Percentiles rank a stretch among this genome's conserved stretches.
These are phyloP conservation scores for Purpureocillium takamizusanense DNA, from an alignment of 2,329 filamentous ascomycete species.

Conservation along the genomic window DNA sequence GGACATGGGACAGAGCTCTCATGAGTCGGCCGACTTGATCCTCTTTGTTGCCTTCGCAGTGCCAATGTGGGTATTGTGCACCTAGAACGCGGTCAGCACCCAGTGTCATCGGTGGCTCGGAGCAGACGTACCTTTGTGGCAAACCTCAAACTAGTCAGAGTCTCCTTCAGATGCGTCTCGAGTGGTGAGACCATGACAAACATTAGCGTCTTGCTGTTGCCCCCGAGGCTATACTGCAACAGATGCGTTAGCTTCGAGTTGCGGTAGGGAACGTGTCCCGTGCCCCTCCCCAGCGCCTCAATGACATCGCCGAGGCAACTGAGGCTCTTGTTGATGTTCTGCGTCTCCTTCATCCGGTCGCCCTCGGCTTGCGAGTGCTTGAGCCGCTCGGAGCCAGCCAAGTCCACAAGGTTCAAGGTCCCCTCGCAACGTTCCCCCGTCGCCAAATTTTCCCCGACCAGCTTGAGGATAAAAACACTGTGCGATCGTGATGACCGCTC, in stretches of 20 bases:
- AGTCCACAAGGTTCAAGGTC: constrained; percentile 88
- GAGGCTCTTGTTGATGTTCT: constrained; percentile 93
- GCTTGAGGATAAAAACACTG: constrained; percentile 89
- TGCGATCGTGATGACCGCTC: constrained; percentile 90
- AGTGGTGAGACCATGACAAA: constrained; percentile 96
- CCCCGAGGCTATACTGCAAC: constrained; percentile 87
- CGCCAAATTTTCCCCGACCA: constrained; percentile 58
- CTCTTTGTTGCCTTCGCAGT: constrained; percentile 72
- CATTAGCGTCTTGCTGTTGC: constrained; percentile 97
- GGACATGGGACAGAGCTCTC: not conserved
- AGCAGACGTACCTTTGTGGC: constrained; percentile 67
- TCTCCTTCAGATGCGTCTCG: constrained; percentile 85
- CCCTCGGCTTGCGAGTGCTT: constrained; percentile 83
- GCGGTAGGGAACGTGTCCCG: constrained; percentile 80
- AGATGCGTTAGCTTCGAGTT: constrained; percentile 97
- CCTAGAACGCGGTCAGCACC: constrained; percentile 33
- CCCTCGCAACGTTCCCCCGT: constrained; percentile 84
- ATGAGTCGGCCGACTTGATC: constrained; percentile 31
- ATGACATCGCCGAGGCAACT: constrained; percentile 93
- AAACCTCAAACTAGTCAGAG: constrained; percentile 88
- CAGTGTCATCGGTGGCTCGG: not conserved
- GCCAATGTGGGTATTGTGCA: constrained; percentile 86
- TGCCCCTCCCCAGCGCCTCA: constrained; percentile 77
- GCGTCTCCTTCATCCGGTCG: constrained; percentile 83
- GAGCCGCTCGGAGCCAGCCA: constrained; percentile 85